Evolutionary conservation across 192 early-diverging fungal genomes (phyloP).

Genomic region (Coemansia aciculifera): DNA sequence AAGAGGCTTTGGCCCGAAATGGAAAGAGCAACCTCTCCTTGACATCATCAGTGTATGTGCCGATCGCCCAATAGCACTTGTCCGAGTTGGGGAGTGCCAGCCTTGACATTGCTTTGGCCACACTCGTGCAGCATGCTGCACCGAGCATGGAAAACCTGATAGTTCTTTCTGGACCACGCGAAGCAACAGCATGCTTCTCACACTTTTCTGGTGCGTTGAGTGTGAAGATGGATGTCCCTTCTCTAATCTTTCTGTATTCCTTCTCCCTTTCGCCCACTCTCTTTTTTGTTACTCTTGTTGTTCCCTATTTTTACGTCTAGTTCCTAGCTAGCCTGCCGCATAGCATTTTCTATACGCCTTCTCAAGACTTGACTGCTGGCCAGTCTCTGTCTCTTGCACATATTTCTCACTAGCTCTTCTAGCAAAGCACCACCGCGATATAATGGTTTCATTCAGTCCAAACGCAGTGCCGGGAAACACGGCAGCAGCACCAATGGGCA

Average conservation of each 20-base stretch:
- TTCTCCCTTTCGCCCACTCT: constrained; percentile 11
- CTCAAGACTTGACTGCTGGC: background rate
- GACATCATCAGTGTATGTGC: background rate
- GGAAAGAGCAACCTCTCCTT: background rate
- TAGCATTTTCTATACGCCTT: constrained; percentile 1
- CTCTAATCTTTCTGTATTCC: background rate
- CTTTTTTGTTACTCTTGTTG: constrained; percentile 1
- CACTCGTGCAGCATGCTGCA: background rate
- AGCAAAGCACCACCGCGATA: background rate
- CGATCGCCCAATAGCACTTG: background rate
- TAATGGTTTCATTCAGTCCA: background rate
- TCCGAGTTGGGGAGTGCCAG: too few species aligned
- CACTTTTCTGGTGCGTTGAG: background rate
- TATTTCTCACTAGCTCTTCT: background rate
- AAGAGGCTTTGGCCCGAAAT: background rate
- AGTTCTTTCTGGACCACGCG: constrained; percentile 1
- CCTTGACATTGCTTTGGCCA: background rate
- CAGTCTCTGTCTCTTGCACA: background rate
- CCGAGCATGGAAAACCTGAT: background rate
- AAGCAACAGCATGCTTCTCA: background rate
- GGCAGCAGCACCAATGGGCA: background rate
- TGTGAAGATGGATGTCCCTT: background rate
- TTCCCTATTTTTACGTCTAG: background rate
- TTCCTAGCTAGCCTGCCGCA: background rate
- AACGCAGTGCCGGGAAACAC: background rate